These are phyloP conservation scores for Candida dajiaensis DNA, from an alignment of 805 yeast genomes.

Conservation along the genomic window DNA sequence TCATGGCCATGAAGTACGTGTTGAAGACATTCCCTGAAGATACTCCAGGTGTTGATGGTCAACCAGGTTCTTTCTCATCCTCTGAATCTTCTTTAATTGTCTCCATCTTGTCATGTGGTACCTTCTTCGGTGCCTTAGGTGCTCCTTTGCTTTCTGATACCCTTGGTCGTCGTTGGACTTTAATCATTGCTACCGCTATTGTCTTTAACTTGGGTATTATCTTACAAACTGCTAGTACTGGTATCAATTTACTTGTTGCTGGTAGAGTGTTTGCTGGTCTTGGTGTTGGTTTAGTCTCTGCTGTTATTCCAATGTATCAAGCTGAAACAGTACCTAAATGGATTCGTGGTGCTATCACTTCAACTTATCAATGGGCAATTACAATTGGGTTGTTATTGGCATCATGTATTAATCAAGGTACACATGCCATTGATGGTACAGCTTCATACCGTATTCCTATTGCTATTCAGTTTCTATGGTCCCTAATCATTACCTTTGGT, in stretches of 20 bases:
- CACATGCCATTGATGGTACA: slow-evolving; percentile 43
- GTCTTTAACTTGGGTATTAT: slow-evolving; percentile 50
- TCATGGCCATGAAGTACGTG: slow-evolving; percentile 58
- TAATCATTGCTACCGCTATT: slow-evolving; percentile 36
- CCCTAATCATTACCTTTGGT: slow-evolving; percentile 54
- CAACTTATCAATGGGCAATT: slow-evolving; percentile 67
- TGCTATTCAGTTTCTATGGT: slow-evolving; percentile 68
- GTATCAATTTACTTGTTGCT: slow-evolving; percentile 46
- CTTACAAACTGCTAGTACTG: slow-evolving; percentile 40
- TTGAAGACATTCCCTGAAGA: slow-evolving; percentile 36
- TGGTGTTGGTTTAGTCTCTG: slow-evolving; percentile 70
- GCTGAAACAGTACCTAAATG: slow-evolving; percentile 77
- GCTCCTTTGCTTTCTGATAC: slow-evolving; percentile 54
- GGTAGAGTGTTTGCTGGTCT: slow-evolving; percentile 69
- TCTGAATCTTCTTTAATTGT: slow-evolving; percentile 55
- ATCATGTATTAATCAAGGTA: slow-evolving; percentile 64
- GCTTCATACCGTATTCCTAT: slow-evolving; percentile 72
- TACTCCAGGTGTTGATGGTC: slow-evolving; percentile 29
- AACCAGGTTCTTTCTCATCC: slow-evolving; percentile 31
- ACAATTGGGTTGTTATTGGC: slow-evolving; percentile 73
- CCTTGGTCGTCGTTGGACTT: slow-evolving; percentile 49
- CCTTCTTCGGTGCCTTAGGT: slow-evolving; percentile 59
- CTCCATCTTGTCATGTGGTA: slow-evolving; percentile 71
- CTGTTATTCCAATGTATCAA: slow-evolving; percentile 69
- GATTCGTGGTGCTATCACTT: slow-evolving; percentile 73